These are phyloP conservation scores for Nakazawaea holstii DNA, from an alignment of 805 yeast species.

Conservation along the genomic window DNA sequence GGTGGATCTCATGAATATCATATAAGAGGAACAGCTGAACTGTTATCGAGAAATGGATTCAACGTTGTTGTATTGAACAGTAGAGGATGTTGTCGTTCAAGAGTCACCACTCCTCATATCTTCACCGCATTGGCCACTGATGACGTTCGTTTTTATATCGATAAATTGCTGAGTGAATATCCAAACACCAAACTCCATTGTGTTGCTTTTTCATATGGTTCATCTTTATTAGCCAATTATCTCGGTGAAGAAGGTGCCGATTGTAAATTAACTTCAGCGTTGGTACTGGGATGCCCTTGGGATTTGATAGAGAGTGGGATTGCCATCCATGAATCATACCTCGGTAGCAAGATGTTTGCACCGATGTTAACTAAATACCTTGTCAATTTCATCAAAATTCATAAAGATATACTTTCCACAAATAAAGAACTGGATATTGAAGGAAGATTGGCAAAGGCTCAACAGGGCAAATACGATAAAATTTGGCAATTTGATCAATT, in stretches of 20 bases:
- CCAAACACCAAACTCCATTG: conserved; percentile 62
- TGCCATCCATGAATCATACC: conserved; percentile 31
- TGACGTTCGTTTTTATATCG: conserved; percentile 58
- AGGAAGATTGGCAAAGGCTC: conserved; percentile 30
- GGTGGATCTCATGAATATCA: conserved; percentile 81
- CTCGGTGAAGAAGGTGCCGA: conserved; percentile 61
- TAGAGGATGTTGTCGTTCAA: conserved; percentile 75
- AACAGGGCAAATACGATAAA: conserved; percentile 23
- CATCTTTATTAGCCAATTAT: conserved; percentile 59
- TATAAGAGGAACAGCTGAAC: conserved; percentile 48
- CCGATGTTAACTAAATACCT: conserved; percentile 36
- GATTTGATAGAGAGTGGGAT: conserved; percentile 53
- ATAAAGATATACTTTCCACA: conserved; percentile 28
- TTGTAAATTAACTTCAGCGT: conserved; percentile 50
- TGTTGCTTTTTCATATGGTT: conserved; percentile 72
- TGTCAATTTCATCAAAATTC: conserved; percentile 38
- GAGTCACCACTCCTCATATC: conserved; percentile 60
- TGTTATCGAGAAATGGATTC: conserved; percentile 37
- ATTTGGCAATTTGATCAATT: conserved; percentile 55
- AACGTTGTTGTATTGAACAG: conserved; percentile 57
- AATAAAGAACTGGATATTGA: conserved; percentile 21
- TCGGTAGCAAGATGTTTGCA: conserved; percentile 36
- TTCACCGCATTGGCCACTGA: conserved; percentile 67
- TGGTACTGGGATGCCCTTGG: conserved; percentile 67
- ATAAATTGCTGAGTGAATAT: conserved; percentile 41